phyloP scores from a whole-genome alignment of 495 filamentous ascomycete species.

The Neurospora sp. region DNA sequence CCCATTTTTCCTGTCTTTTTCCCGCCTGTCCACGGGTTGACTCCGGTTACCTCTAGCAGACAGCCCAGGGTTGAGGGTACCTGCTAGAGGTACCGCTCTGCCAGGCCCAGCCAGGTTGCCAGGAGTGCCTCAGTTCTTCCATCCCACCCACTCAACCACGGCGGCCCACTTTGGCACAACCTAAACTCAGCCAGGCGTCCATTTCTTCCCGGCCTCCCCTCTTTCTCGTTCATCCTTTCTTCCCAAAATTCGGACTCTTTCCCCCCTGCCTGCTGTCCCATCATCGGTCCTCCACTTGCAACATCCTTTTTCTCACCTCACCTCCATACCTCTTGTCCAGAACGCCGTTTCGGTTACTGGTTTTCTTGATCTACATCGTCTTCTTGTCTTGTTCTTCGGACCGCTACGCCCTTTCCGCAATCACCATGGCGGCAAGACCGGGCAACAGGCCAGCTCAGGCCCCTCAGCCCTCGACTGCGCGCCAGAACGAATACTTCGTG shows the following conservation, averaged over 20 bases:
- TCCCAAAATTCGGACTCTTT: conserved; percentile 3
- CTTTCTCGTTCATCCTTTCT: conserved; percentile 11
- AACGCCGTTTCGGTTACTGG: conserved; percentile 2
- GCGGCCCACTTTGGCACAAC: conserved; percentile 9
- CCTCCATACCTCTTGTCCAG: conserved; percentile 12
- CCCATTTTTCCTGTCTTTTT: neutral
- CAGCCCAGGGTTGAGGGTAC: neutral
- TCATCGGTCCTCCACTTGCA: conserved; percentile 1
- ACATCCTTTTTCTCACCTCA: conserved; percentile 8
- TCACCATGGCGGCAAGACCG: conserved; percentile 25
- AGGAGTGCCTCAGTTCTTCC: conserved; percentile 1
- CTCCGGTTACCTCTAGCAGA: neutral
- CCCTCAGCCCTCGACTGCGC: conserved; percentile 34
- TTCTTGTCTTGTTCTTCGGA: neutral
- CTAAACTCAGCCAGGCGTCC: neutral
- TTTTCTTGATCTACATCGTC: neutral
- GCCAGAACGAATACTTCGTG: conserved; percentile 79
- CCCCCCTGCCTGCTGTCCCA: conserved; percentile 10
- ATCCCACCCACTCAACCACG: conserved; percentile 2
- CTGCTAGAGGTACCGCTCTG: neutral
- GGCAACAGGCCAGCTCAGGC: conserved; percentile 28
- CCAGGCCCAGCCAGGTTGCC: neutral
- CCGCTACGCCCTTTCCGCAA: neutral
- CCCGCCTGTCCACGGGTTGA: neutral
- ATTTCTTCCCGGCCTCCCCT: conserved; percentile 5